Conservation (phyloP, 2,329 filamentous ascomycete species). For the Fusarium protoensiforme region DNA sequence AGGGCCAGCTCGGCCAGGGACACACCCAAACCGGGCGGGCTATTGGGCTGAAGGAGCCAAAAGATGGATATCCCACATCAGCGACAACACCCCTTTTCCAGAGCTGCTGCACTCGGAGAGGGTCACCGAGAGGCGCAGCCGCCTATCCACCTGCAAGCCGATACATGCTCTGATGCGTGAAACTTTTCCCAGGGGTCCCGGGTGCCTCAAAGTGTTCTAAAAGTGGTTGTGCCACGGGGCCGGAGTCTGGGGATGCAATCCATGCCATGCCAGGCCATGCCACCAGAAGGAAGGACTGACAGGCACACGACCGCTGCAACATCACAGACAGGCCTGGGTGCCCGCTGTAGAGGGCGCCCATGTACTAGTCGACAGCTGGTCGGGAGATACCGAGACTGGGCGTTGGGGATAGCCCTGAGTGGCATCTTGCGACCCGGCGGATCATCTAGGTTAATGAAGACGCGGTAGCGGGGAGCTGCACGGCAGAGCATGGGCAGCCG, state of each 20-base stretch:
- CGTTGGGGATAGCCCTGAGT: constrained; percentile 17
- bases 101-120: constrained; percentile 21
- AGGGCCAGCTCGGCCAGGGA: constrained; percentile 26
- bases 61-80: constrained; percentile 27
- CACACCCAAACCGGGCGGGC: constrained; percentile 18
- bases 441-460: constrained; percentile 18
- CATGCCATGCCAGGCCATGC: constrained; percentile 27
- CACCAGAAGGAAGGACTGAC: constrained; percentile 30
- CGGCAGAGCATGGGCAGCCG: constrained; percentile 10
- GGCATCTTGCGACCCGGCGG: constrained; percentile 15
- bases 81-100: constrained; percentile 32
- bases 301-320: constrained; percentile 26
- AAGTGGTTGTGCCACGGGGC: constrained; percentile 36
- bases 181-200: constrained; percentile 34
- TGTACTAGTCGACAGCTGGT: constrained; percentile 31
- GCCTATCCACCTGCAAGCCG: constrained; percentile 37
- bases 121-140: constrained; percentile 38
- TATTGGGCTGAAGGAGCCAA: constrained; percentile 25
- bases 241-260: constrained; percentile 28
- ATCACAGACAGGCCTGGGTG: constrained; percentile 27
- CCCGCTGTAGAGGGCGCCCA: constrained; percentile 23
- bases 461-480: constrained; percentile 1
- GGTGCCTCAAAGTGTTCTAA: constrained; percentile 31
- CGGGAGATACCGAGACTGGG: constrained; percentile 41
- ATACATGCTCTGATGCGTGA: constrained; percentile 37